Evolutionary conservation across 2,329 filamentous ascomycete genomes (phyloP).

Genomic region (Neonectria faginata): DNA sequence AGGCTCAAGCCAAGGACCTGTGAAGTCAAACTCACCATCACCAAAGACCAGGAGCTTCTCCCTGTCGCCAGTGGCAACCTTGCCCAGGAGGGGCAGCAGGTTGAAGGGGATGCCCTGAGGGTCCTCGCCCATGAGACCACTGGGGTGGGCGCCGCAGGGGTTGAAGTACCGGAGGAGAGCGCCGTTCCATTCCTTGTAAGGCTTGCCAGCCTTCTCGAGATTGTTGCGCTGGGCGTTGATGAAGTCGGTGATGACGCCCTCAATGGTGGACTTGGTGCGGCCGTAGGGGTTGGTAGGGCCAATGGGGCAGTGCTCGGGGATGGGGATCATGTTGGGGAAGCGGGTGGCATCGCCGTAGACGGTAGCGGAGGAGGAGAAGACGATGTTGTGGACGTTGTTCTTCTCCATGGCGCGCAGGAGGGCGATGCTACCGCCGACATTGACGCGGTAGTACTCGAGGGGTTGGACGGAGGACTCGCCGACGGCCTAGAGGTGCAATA

Average conservation of each 20-base stretch:
- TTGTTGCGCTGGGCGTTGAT: conserved; percentile 89
- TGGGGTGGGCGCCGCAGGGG: conserved; percentile 93
- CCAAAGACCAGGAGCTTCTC: conserved; percentile 96
- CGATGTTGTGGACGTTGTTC: conserved; percentile 94
- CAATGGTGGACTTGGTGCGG: conserved; percentile 93
- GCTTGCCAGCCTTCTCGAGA: conserved; percentile 81
- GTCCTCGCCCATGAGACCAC: conserved; percentile 97
- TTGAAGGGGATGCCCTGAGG: conserved; percentile 97
- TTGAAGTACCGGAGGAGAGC: conserved; percentile 98
- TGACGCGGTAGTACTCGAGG: conserved; percentile 97
- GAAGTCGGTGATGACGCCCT: conserved; percentile 91
- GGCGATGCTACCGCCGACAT: conserved; percentile 90
- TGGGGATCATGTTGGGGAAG: conserved; percentile 98
- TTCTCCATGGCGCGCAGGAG: conserved; percentile 88
- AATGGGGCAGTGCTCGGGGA: conserved; percentile 95
- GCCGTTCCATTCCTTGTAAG: conserved; percentile 87
- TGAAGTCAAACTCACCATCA: conserved; percentile 72
- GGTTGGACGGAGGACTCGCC: conserved; percentile 95
- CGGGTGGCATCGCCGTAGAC: conserved; percentile 98
- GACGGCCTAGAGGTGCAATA: conserved; percentile 75
- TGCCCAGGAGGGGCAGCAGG: conserved; percentile 90
- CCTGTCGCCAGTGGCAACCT: conserved; percentile 94
- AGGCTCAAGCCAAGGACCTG: not conserved
- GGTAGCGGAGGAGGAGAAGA: conserved; percentile 98
- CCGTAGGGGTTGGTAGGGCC: conserved; percentile 98